Evolutionary conservation across 139 green algal genomes (phyloP).

Genomic region (Zygnema circumcarinatum): DNA sequence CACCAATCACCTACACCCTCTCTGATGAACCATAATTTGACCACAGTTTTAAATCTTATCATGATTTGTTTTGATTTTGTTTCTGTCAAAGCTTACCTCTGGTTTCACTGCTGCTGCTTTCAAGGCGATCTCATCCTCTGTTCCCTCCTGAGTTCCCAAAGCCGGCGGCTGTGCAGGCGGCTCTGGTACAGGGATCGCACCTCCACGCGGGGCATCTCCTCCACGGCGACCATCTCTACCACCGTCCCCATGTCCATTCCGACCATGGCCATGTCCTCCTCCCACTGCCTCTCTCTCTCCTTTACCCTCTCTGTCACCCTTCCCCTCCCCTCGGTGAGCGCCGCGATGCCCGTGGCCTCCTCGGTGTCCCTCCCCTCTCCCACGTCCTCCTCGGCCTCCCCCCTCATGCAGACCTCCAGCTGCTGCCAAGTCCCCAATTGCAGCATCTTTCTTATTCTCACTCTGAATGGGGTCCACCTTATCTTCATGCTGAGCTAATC

Average conservation of each 20-base stretch:
- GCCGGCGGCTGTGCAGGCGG: background rate
- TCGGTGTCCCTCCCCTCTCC: background rate
- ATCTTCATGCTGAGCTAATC: background rate
- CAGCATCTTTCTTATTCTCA: background rate
- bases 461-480: background rate
- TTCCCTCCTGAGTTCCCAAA: background rate
- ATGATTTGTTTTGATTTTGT: too few relatives aligned
- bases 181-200: background rate
- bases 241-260: background rate
- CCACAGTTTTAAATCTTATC: too few relatives aligned
- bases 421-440: background rate
- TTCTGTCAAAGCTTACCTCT: background rate
- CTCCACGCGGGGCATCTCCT: background rate
- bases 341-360: background rate
- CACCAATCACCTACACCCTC: too few relatives aligned
- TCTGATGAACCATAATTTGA: too few relatives aligned
- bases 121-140: background rate
- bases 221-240: background rate
- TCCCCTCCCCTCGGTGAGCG: background rate
- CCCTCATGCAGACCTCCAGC: background rate
- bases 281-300: background rate
- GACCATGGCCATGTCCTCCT: background rate
- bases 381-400: background rate
- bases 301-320: background rate
- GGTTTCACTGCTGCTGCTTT: background rate